These are phyloP conservation scores for Cladosporium oxysporum DNA, from an alignment of 2,329 filamentous ascomycete genomes.

Conservation along the genomic window DNA sequence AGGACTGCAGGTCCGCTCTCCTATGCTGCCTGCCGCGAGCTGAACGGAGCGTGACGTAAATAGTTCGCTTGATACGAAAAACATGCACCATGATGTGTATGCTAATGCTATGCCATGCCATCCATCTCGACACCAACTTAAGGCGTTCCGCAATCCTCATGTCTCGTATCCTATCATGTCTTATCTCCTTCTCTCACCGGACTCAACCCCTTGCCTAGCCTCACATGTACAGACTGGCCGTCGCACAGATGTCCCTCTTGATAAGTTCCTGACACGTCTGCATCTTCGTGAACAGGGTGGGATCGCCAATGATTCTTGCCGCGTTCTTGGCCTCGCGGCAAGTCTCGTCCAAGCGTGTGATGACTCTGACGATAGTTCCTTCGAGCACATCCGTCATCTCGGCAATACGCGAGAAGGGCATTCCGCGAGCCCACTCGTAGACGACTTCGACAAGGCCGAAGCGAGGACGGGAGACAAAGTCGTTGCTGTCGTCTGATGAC, in stretches of 20 bases:
- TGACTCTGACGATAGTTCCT: constrained; percentile 93
- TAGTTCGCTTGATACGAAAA: neutral
- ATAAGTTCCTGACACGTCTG: constrained; percentile 96
- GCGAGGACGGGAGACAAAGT: constrained; percentile 81
- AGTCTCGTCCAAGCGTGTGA: constrained; percentile 91
- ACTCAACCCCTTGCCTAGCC: constrained; percentile 38
- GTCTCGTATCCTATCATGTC: constrained; percentile 8
- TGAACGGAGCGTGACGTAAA: neutral
- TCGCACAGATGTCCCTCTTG: constrained; percentile 90
- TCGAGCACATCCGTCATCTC: constrained; percentile 94
- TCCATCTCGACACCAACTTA: neutral
- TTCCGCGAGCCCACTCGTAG: constrained; percentile 96
- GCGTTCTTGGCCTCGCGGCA: constrained; percentile 98
- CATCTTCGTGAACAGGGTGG: constrained; percentile 93
- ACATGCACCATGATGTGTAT: neutral
- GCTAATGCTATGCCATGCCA: constrained; percentile 10
- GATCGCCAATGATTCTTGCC: constrained; percentile 91
- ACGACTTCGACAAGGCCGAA: constrained; percentile 97
- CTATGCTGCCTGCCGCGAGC: neutral
- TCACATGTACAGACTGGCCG: constrained; percentile 84
- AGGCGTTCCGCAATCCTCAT: neutral
- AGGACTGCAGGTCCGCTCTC: neutral
- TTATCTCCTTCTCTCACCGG: neutral
- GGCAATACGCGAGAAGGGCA: constrained; percentile 98
- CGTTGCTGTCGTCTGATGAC: constrained; percentile 84